Evolutionary conservation across 2,329 filamentous ascomycete genomes (phyloP), one percentile per base, ranked within the genome.

Genomic region (Fusarium sp.): DNA sequence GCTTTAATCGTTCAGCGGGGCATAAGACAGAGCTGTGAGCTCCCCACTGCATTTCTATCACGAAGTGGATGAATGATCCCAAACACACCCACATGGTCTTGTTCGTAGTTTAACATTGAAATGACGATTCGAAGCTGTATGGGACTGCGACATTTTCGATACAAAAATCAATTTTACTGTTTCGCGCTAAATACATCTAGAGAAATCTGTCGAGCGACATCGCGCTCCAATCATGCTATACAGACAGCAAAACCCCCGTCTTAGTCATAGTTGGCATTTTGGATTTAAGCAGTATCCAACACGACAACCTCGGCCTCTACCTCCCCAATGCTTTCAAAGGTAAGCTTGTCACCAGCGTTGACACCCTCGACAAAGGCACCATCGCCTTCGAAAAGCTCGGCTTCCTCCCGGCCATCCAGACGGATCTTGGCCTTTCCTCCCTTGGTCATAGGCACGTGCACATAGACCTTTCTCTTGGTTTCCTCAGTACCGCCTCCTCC

Each of bases 361-460:
- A 92, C 84, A 15, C 79, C 78, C 8, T 89, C 88, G 8, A 96
- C 81, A 77, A 92, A 96, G 2, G 91, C 92, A 17, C 92, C 93
- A 78, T 97, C 93, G 0, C 93, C 93, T 78, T 96, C 93, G 1
- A 80, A 82, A 19, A 96, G 76, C 68, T 80, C 79, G 1, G 86
- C 86, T 65, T 91, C 88, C 43, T 91, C 88, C 56, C 88, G 81
- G 2, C 88, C 88, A 73, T 85, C 91, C 71, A 90, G 81, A 68
- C 86, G 85, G 61, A 97, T 87, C 82, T 88, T 92, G 36, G 91
- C 86, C 69, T 89, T 91, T 23, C 91, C 91, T 39, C 84, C 84
- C 80, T 92, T 91, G 80, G 89, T 89, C 91, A 94, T 95, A 19
- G 93, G 86, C 54, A 96, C 68, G 77, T 97, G 93, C 34, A 96